phyloP scores from a whole-genome alignment of 1,284 basidiomycete genomes.

The Garcileccinum viscosum region DNA sequence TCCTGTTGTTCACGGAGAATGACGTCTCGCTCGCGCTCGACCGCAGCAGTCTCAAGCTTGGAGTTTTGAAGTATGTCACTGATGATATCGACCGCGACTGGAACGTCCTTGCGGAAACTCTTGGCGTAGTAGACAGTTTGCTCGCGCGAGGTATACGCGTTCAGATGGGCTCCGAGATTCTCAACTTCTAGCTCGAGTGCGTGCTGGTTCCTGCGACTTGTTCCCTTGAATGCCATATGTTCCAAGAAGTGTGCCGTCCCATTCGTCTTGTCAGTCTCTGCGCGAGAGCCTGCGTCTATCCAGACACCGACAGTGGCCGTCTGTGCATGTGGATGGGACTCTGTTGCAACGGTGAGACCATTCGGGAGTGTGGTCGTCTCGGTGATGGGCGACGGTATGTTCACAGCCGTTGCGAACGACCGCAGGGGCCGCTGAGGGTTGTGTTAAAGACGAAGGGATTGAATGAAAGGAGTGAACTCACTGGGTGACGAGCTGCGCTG shows the following conservation, averaged over 20 bases:
- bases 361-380: conserved; percentile 90
- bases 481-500: conserved; percentile 60
- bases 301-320: conserved; percentile 99
- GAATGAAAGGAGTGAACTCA: conserved; percentile 40
- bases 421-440: conserved; percentile 45
- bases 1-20: conserved; percentile 98
- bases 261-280: conserved; percentile 92
- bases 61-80: conserved; percentile 98
- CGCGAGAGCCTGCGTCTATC: conserved; percentile 98
- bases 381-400: conserved; percentile 75
- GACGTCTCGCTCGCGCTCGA: conserved; percentile 97
- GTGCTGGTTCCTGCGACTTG: conserved; percentile 88
- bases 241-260: conserved; percentile 99
- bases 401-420: conserved; percentile 75
- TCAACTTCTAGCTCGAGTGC: conserved; percentile 97
- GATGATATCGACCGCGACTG: conserved; percentile 93
- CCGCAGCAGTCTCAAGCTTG: conserved; percentile 87
- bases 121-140: conserved; percentile 99
- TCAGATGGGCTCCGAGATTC: conserved; percentile 96
- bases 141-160: conserved; percentile 98
- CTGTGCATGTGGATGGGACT: conserved; percentile 92
- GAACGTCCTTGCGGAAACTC: conserved; percentile 96
- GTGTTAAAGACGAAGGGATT: conserved; percentile 12
- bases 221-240: conserved; percentile 98
- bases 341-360: conserved; percentile 91